phyloP scores from a whole-genome alignment of 495 filamentous ascomycete species.

The Massariosphaeria phaeospora region DNA sequence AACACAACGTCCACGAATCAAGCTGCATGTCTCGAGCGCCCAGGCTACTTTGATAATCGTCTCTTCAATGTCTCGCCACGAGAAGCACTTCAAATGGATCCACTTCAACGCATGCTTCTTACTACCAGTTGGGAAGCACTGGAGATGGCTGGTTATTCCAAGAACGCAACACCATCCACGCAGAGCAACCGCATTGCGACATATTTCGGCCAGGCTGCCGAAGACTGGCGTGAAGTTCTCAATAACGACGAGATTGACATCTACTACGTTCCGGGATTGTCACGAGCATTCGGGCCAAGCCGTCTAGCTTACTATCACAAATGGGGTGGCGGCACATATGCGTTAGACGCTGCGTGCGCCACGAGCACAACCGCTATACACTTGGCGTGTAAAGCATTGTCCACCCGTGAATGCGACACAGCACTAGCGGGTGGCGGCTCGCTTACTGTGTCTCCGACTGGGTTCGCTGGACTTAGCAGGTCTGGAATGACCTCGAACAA shows the following conservation, averaged over 20 bases:
- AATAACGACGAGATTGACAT: slow-evolving; percentile 30
- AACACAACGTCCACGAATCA: slow-evolving; percentile 15
- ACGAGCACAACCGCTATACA: slow-evolving; percentile 35
- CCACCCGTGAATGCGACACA: slow-evolving; percentile 38
- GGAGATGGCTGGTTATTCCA: slow-evolving; percentile 40
- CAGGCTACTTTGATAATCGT: slow-evolving; percentile 36
- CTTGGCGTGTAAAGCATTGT: slow-evolving; percentile 36
- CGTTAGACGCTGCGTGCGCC: slow-evolving; percentile 39
- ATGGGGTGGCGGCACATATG: slow-evolving; percentile 27
- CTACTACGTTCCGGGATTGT: slow-evolving; percentile 33
- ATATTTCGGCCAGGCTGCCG: slow-evolving; percentile 38
- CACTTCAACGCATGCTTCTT: slow-evolving; percentile 38
- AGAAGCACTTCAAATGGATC: slow-evolving; percentile 40
- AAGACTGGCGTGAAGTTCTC: slow-evolving; percentile 35
- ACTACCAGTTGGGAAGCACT: slow-evolving; percentile 42
- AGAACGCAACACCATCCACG: background rate
- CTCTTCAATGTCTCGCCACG: slow-evolving; percentile 44
- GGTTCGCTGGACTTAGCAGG: slow-evolving; percentile 33
- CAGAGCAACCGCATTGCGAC: slow-evolving; percentile 32
- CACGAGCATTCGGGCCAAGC: slow-evolving; percentile 35
- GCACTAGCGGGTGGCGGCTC: slow-evolving; percentile 41
- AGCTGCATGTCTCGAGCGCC: slow-evolving; percentile 33
- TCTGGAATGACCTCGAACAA: slow-evolving; percentile 39
- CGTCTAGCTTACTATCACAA: slow-evolving; percentile 34
- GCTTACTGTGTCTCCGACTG: slow-evolving; percentile 37